Evolutionary conservation across 352 stramenopile species (phyloP).

Genomic region (Peronospora belbahrii): DNA sequence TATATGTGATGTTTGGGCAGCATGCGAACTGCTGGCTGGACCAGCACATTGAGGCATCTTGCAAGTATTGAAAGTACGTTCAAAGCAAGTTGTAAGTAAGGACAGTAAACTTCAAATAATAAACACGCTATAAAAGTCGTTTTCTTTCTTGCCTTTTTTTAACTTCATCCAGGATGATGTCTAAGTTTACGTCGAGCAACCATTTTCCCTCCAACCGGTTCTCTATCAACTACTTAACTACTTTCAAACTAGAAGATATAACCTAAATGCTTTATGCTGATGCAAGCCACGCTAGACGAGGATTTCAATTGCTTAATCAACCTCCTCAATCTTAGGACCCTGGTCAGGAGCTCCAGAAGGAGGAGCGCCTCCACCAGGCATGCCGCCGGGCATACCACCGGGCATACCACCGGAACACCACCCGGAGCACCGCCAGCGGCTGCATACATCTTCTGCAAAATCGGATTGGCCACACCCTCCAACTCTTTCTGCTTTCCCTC

Average conservation of each 20-base stretch:
- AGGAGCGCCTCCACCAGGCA: constrained; percentile 18
- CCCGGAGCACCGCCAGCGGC: constrained; percentile 32
- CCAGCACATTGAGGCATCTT: too few relatives aligned
- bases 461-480: constrained; percentile 76
- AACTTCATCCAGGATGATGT: too few relatives aligned
- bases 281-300: too few relatives aligned
- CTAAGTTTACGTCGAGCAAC: constrained; percentile 18
- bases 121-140: too few relatives aligned
- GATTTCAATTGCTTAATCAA: constrained; percentile 39
- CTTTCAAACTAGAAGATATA: too few relatives aligned
- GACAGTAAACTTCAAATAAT: too few relatives aligned
- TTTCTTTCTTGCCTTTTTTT: too few relatives aligned
- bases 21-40: too few relatives aligned
- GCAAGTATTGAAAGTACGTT: too few relatives aligned
- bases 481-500: constrained; percentile 88
- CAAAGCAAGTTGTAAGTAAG: too few relatives aligned
- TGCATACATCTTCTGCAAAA: constrained; percentile 81
- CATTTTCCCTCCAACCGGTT: constrained; percentile 21
- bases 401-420: constrained; percentile 14
- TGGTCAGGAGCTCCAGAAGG: constrained; percentile 37
- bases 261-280: too few relatives aligned
- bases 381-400: constrained; percentile 2
- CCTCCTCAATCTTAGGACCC: constrained; percentile 77
- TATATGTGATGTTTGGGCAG: too few relatives aligned
- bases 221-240: constrained; percentile 21